These are phyloP conservation scores for Kuraishia piskuri DNA, from an alignment of 805 yeast species.

Conservation along the genomic window DNA sequence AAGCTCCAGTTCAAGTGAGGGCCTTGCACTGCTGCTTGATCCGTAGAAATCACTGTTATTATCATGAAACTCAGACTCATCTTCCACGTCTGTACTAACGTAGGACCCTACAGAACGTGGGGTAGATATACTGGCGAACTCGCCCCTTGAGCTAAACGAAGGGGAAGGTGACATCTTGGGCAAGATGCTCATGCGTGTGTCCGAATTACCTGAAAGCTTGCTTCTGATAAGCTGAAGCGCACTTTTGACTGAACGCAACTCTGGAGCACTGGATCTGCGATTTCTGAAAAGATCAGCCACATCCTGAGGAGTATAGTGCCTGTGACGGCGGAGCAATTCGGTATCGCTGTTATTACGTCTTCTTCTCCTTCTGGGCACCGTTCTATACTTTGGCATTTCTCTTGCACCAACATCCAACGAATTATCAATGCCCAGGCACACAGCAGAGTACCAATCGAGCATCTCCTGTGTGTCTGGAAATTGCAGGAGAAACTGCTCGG, in stretches of 20 bases:
- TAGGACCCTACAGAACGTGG: not conserved
- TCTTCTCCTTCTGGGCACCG: slow-evolving; percentile 74
- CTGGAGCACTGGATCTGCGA: slow-evolving; percentile 2
- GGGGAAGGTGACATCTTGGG: not conserved
- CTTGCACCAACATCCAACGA: slow-evolving; percentile 69
- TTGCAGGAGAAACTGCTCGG: slow-evolving; percentile 69
- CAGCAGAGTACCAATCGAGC: slow-evolving; percentile 69
- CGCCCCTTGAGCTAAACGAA: not conserved
- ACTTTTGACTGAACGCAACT: not conserved
- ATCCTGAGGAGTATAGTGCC: slow-evolving; percentile 2
- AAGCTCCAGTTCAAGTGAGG: not conserved
- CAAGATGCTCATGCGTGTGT: not conserved
- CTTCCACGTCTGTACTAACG: not conserved
- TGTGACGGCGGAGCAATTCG: slow-evolving; percentile 9
- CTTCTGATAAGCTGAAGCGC: slow-evolving; percentile 1
- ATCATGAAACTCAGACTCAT: not conserved
- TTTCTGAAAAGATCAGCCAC: slow-evolving; percentile 2
- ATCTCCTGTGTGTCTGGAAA: slow-evolving; percentile 56
- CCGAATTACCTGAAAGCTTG: not conserved
- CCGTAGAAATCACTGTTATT: not conserved
- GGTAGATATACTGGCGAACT: not conserved
- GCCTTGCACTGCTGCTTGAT: not conserved
- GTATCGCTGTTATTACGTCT: slow-evolving; percentile 24
- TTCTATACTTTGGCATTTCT: slow-evolving; percentile 65
- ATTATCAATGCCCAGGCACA: slow-evolving; percentile 71